A percentile compares a stretch with the other conserved stretches of the same genome.
Conservation (phyloP, 2,329 filamentous ascomycete genomes). For the Diaporthe helianthi region DNA sequence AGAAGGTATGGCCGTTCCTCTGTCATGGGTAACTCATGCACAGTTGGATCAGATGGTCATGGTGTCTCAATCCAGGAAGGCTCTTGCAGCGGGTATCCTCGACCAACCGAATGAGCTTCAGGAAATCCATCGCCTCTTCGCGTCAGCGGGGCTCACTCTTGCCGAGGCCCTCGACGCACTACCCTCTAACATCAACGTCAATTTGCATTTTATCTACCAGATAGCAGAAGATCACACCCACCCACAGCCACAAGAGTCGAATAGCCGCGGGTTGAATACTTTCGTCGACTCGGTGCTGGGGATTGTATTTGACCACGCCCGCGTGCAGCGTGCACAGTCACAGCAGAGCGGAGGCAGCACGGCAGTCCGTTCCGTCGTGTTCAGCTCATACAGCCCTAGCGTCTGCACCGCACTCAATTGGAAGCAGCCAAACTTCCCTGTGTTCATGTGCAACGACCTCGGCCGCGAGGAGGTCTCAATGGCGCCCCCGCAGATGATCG, state of each 20-base stretch:
- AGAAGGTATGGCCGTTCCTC: slow-evolving; percentile 75
- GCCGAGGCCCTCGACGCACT: slow-evolving; percentile 77
- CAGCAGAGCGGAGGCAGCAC: slow-evolving; percentile 55
- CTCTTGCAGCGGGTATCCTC: slow-evolving; percentile 58
- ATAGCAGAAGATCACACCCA: slow-evolving; percentile 75
- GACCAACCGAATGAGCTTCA: slow-evolving; percentile 44
- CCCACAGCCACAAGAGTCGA: slow-evolving; percentile 47
- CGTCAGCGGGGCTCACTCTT: slow-evolving; percentile 79
- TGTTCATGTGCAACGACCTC: slow-evolving; percentile 93
- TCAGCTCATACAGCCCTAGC: slow-evolving; percentile 89
- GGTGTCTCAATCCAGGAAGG: slow-evolving; percentile 49
- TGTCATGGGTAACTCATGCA: slow-evolving; percentile 77
- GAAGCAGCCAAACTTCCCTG: slow-evolving; percentile 99
- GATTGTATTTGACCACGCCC: slow-evolving; percentile 90
- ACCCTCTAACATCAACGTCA: slow-evolving; percentile 82
- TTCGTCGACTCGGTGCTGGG: slow-evolving; percentile 85
- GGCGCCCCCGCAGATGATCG: slow-evolving; percentile 46
- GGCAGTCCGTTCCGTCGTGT: slow-evolving; percentile 85
- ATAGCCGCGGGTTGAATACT: slow-evolving; percentile 81
- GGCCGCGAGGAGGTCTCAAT: slow-evolving; percentile 64
- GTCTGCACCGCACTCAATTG: slow-evolving; percentile 96
- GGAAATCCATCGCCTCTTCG: slow-evolving; percentile 74
- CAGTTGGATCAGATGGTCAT: slow-evolving; percentile 69
- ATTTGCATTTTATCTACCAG: slow-evolving; percentile 91
- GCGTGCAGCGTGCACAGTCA: slow-evolving; percentile 67